These are phyloP conservation scores for Sanguinoderma infundibulare DNA, from an alignment of 1,284 basidiomycete genomes.

Conservation along the genomic window DNA sequence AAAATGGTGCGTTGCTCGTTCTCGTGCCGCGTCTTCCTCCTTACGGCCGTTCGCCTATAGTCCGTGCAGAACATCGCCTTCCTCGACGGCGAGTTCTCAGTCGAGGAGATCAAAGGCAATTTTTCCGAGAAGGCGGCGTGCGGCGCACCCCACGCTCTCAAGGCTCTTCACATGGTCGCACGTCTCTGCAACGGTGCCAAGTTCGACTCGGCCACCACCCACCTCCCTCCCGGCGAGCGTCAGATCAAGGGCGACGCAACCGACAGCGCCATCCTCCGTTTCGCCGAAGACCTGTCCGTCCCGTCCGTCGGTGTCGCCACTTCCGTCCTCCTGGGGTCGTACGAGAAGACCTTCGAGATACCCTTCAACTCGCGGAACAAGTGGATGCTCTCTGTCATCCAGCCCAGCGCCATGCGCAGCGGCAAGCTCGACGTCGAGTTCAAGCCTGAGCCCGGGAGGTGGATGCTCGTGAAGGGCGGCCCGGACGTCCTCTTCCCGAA, in stretches of 20 bases:
- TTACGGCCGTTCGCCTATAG: slow-evolving; percentile 22
- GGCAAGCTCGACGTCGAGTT: slow-evolving; percentile 6
- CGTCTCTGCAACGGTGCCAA: slow-evolving; percentile 67
- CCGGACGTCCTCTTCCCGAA: slow-evolving; percentile 61
- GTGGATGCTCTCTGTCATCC: slow-evolving; percentile 59
- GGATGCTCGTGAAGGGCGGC: slow-evolving; percentile 60
- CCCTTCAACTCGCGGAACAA: slow-evolving; percentile 73
- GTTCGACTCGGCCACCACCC: slow-evolving; percentile 47
- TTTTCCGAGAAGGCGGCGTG: slow-evolving; percentile 22
- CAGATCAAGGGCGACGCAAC: slow-evolving; percentile 67
- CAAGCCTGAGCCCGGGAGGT: slow-evolving; percentile 26
- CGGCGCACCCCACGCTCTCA: slow-evolving; percentile 26
- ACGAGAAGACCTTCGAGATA: slow-evolving; percentile 45
- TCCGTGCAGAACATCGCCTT: slow-evolving; percentile 48
- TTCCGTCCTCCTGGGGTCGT: slow-evolving; percentile 29
- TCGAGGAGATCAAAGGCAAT: slow-evolving; percentile 33
- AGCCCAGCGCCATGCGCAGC: slow-evolving; percentile 16
- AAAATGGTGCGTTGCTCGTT: slow-evolving; percentile 27
- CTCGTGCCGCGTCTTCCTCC: background rate
- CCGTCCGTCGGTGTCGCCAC: slow-evolving; percentile 29
- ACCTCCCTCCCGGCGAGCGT: slow-evolving; percentile 46
- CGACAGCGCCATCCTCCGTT: slow-evolving; percentile 64
- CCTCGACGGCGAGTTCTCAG: slow-evolving; percentile 39
- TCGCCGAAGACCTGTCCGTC: slow-evolving; percentile 51
- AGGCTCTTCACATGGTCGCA: slow-evolving; percentile 48